phyloP scores from a whole-genome alignment of 2,329 filamentous ascomycete genomes.

The Xylariaceae sp. region DNA sequence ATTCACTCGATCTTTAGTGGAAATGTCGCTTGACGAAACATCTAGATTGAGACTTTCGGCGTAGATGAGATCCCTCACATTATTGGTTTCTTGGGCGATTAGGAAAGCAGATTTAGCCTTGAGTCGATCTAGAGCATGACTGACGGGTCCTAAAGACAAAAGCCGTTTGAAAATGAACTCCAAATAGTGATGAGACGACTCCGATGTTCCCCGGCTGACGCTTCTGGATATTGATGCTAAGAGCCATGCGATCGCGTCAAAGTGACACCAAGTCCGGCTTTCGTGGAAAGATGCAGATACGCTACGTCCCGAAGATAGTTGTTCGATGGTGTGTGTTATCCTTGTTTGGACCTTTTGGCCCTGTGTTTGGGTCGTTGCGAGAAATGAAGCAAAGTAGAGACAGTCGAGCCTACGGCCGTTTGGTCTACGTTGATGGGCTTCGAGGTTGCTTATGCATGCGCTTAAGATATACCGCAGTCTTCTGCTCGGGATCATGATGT shows the following conservation, averaged over 20 bases:
- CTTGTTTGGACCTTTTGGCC: conserved; percentile 7
- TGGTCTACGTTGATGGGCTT: conserved; percentile 10
- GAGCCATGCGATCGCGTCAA: conserved; percentile 25
- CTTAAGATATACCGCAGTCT: conserved; percentile 29
- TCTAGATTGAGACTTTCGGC: conserved; percentile 41
- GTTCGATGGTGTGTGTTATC: conserved; percentile 16
- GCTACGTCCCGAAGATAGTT: conserved; percentile 12
- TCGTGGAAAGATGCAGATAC: conserved; percentile 10
- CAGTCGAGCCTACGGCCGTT: conserved; percentile 16
- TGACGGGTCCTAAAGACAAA: conserved; percentile 30
- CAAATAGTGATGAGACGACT: conserved; percentile 26
- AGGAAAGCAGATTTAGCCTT: conserved; percentile 47
- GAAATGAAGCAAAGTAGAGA: conserved; percentile 23
- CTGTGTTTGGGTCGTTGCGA: conserved; percentile 19
- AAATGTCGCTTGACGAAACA: background rate
- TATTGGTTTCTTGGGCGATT: conserved; percentile 49
- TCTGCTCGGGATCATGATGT: conserved; percentile 20
- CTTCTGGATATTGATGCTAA: conserved; percentile 28
- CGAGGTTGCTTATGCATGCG: conserved; percentile 25
- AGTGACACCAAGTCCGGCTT: conserved; percentile 18
- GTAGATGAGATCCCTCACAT: conserved; percentile 50
- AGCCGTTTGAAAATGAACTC: conserved; percentile 38
- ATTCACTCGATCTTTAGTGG: conserved; percentile 1
- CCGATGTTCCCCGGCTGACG: conserved; percentile 25
- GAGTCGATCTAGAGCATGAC: conserved; percentile 35